Evolutionary conservation across 495 filamentous ascomycete species (phyloP), one percentile per base, ranked within the genome.

Genomic region (Glarea lozoyensis): DNA sequence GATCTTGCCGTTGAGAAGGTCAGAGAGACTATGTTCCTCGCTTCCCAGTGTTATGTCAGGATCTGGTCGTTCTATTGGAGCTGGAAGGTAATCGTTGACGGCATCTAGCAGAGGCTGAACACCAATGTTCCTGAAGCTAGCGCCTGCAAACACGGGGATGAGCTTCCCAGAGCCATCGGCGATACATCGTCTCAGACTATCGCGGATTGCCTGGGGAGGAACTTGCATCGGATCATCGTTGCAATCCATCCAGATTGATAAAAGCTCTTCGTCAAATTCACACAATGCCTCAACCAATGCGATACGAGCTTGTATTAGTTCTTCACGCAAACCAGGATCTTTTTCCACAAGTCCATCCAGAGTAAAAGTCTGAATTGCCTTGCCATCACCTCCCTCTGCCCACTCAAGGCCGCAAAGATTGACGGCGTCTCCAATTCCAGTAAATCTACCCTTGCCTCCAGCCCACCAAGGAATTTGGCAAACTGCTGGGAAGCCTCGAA

Each of bases 391-490:
- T 6, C 82, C 82, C 17, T 54, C 56, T n/a, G 66, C 59, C 63
- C 75, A 81, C 30, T 57, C 59, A 33, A 79, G 43, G 9, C 58
- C 76, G 27, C 67, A 54, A 21, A 71, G 55, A 30, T 66, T 60
- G 41, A 99, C 66, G 11, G 82, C 80, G 66, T 99, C 90, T 29
- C 85, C 85, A 10, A 97, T 73, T 21, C 93, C 93, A 23, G 73
- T 64, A 48, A 97, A 81, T 1, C 71, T 68, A 10, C 88, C 84
- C 22, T 83, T 79, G 2, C 79, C 76, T 3, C 69, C 73, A 55
- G 76, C 68, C 72, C 88, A 97, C 84, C 89, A 92, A 1, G 93
- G 93, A 40, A 99, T 86, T 53, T 95, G 88, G 56, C 90, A 94
- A 12, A 99, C 78, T 16, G 90, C 79, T 10, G 93, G 93, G 77